These are phyloP conservation scores for Fusarium irregulare DNA, from an alignment of 2,329 filamentous ascomycete species.

Conservation along the genomic window DNA sequence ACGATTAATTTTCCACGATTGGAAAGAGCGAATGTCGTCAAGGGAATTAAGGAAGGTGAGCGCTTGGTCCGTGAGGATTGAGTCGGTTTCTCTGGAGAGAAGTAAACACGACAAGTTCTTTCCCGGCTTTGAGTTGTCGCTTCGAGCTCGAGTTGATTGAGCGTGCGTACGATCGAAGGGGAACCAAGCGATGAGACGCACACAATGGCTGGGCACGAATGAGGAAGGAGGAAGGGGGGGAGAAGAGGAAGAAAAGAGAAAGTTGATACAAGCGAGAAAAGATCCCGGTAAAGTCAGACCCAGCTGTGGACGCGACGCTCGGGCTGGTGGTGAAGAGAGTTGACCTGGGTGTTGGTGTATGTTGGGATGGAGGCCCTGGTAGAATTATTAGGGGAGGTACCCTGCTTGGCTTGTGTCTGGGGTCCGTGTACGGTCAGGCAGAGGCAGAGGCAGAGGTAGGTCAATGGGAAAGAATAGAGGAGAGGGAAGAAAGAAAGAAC, in stretches of 20 bases:
- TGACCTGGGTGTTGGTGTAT: background rate
- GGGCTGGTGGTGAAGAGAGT: constrained; percentile 32
- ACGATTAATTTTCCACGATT: constrained; percentile 40
- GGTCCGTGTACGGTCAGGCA: background rate
- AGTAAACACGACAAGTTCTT: constrained; percentile 38
- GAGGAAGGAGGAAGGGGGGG: constrained; percentile 18
- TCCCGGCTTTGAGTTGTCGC: constrained; percentile 42
- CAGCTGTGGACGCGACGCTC: constrained; percentile 21
- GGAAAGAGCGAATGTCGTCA: constrained; percentile 40
- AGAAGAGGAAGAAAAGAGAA: constrained; percentile 24
- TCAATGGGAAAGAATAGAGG: constrained; percentile 12
- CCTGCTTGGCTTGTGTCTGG: background rate
- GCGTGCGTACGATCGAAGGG: constrained; percentile 33
- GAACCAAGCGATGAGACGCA: constrained; percentile 43
- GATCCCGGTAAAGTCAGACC: constrained; percentile 30
- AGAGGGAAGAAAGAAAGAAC: constrained; percentile 15
- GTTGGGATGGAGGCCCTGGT: constrained; percentile 10
- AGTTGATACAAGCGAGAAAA: constrained; percentile 25
- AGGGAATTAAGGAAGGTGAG: constrained; percentile 37
- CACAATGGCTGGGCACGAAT: constrained; percentile 44
- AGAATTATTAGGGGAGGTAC: constrained; percentile 36
- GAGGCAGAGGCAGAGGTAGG: no score
- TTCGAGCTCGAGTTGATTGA: constrained; percentile 33
- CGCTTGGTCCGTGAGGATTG: constrained; percentile 32
- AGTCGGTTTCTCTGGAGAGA: constrained; percentile 24